Percentiles rank a stretch among this genome's conserved stretches.
These are phyloP conservation scores for Podospora pseudoanserina DNA, from an alignment of 495 filamentous ascomycete genomes.

Conservation along the genomic window DNA sequence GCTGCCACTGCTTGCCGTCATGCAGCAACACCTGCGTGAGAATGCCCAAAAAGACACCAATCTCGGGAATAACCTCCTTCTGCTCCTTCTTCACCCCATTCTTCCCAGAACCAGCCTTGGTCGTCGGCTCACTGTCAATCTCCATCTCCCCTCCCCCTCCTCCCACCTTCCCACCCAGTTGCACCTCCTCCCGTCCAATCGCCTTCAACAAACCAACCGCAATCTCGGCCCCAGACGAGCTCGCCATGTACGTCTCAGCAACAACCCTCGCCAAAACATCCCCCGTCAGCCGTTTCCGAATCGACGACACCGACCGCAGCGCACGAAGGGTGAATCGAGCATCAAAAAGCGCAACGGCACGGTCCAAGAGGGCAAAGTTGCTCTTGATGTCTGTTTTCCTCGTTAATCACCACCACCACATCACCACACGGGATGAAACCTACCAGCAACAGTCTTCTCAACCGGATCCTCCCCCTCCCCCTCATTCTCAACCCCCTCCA, in stretches of 20 bases:
- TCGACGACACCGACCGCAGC: slow-evolving; percentile 88
- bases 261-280: slow-evolving; percentile 79
- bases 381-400: slow-evolving; percentile 72
- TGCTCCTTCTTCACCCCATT: slow-evolving; percentile 53
- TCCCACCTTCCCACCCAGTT: slow-evolving; percentile 50
- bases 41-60: slow-evolving; percentile 88
- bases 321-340: slow-evolving; percentile 90
- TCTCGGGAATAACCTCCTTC: slow-evolving; percentile 81
- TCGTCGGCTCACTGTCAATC: slow-evolving; percentile 57
- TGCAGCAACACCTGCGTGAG: slow-evolving; percentile 85
- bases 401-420: slow-evolving; percentile 16
- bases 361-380: slow-evolving; percentile 87
- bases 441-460: slow-evolving; percentile 52
- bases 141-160: slow-evolving; percentile 63
- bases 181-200: slow-evolving; percentile 59
- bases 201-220: slow-evolving; percentile 67
- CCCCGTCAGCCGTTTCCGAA: slow-evolving; percentile 83
- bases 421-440: slow-evolving; percentile 11
- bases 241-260: slow-evolving; percentile 67
- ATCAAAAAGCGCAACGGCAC: slow-evolving; percentile 90
- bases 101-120: slow-evolving; percentile 38
- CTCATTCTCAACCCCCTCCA: slow-evolving; percentile 55
- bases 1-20: slow-evolving; percentile 73
- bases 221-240: slow-evolving; percentile 52
- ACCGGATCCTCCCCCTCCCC: slow-evolving; percentile 62